phyloP scores from a whole-genome alignment of 2,329 filamentous ascomycete species.

The Cladosporium sp. region DNA sequence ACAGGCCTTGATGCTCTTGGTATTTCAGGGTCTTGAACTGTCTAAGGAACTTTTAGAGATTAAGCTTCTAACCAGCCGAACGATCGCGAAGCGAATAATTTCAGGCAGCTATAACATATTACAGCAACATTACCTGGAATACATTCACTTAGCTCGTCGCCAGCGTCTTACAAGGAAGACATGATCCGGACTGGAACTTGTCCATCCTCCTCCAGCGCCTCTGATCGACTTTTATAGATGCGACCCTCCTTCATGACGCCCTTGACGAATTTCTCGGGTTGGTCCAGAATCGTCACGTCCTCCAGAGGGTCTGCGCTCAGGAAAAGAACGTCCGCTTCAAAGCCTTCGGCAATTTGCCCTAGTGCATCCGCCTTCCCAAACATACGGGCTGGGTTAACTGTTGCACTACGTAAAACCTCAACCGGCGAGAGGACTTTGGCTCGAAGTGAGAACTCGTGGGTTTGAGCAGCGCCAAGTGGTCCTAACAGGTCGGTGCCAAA shows the following conservation, averaged over 20 bases:
- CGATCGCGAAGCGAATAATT: too few species aligned
- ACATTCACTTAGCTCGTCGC: too few species aligned
- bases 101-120: too few species aligned
- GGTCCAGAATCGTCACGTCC: conserved; percentile 46
- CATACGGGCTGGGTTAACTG: conserved; percentile 47
- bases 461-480: conserved; percentile 41
- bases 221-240: conserved; percentile 31
- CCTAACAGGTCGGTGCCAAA: conserved; percentile 51
- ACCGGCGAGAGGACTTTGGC: conserved; percentile 34
- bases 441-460: conserved; percentile 44
- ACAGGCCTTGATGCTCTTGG: neutral
- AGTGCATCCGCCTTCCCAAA: conserved; percentile 39
- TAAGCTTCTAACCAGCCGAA: too few species aligned
- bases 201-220: conserved; percentile 4
- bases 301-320: conserved; percentile 49
- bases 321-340: conserved; percentile 28
- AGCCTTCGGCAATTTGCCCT: conserved; percentile 45
- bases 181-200: neutral
- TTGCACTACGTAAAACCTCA: conserved; percentile 44
- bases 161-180: neutral
- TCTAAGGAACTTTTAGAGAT: too few species aligned
- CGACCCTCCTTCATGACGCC: conserved; percentile 51
- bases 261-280: conserved; percentile 40
- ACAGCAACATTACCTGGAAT: too few species aligned
- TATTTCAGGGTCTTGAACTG: neutral